These are phyloP conservation scores for Cladosporium sp. DNA, from an alignment of 2,329 filamentous ascomycete species.

Conservation along the genomic window DNA sequence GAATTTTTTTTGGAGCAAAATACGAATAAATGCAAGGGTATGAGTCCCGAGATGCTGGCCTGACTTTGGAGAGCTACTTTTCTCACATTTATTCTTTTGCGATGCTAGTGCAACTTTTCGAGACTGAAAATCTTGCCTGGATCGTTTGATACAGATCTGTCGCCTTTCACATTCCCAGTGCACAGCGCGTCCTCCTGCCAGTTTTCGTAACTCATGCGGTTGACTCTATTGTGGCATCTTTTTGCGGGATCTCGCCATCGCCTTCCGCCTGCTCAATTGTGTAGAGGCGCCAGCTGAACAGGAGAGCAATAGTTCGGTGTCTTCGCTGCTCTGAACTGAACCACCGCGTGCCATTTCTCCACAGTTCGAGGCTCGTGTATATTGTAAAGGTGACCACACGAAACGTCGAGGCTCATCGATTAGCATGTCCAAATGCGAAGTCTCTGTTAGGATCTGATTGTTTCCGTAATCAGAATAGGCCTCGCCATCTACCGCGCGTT, in stretches of 20 bases:
- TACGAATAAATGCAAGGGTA: neutral
- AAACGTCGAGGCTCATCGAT: neutral
- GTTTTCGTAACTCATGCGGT: no score
- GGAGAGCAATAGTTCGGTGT: neutral
- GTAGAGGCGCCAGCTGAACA: neutral
- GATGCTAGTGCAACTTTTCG: neutral
- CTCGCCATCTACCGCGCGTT: conserved; percentile 58
- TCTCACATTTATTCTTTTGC: neutral
- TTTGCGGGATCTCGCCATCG: no score
- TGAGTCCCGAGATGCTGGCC: neutral
- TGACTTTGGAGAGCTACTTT: neutral
- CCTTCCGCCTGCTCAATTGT: neutral
- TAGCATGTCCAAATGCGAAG: neutral
- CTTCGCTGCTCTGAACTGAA: neutral
- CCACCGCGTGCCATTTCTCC: neutral
- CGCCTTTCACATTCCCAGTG: neutral
- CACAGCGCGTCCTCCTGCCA: neutral
- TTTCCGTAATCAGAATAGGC: neutral
- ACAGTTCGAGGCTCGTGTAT: neutral
- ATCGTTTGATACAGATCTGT: neutral
- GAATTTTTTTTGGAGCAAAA: neutral
- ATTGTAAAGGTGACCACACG: no score
- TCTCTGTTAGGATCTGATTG: neutral
- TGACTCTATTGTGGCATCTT: no score
- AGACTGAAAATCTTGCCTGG: neutral